These are phyloP conservation scores for Raffaelea ambrosiae DNA, from an alignment of 2,329 filamentous ascomycete genomes.

Conservation along the genomic window DNA sequence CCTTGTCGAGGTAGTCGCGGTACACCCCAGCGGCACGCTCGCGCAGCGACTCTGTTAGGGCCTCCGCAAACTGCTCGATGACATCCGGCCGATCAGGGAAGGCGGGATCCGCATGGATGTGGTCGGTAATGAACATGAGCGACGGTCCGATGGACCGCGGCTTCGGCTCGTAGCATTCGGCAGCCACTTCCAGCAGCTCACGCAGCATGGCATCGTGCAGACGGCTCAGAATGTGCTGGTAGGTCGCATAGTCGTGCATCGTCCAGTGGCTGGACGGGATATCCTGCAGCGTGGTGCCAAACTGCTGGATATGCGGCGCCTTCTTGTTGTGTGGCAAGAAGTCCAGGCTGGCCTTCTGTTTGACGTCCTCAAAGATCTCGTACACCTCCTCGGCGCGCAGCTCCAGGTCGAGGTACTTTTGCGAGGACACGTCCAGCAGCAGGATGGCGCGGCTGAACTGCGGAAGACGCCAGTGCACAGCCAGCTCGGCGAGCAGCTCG, in stretches of 20 bases:
- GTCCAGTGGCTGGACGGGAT: constrained; percentile 59
- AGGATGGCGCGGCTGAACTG: constrained; percentile 71
- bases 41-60: constrained; percentile 63
- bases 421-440: constrained; percentile 74
- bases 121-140: constrained; percentile 69
- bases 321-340: constrained; percentile 57
- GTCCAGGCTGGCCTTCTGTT: constrained; percentile 34
- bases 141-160: constrained; percentile 65
- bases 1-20: constrained; percentile 64
- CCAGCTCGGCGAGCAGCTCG: constrained; percentile 78
- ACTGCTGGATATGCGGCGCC: constrained; percentile 45
- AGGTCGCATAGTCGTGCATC: constrained; percentile 57
- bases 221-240: constrained; percentile 65
- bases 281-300: constrained; percentile 40
- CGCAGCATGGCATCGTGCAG: constrained; percentile 77
- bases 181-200: constrained; percentile 70
- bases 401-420: constrained; percentile 79
- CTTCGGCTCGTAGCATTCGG: constrained; percentile 87
- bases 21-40: constrained; percentile 74
- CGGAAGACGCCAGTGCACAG: constrained; percentile 81
- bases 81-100: constrained; percentile 67
- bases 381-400: constrained; percentile 76
- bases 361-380: constrained; percentile 72
- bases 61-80: constrained; percentile 60
- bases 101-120: constrained; percentile 69